Evolutionary conservation across 768 basidiomycete species (phyloP), one percentile per base, ranked within the genome.

Genomic region (Phylloporus sp.): DNA sequence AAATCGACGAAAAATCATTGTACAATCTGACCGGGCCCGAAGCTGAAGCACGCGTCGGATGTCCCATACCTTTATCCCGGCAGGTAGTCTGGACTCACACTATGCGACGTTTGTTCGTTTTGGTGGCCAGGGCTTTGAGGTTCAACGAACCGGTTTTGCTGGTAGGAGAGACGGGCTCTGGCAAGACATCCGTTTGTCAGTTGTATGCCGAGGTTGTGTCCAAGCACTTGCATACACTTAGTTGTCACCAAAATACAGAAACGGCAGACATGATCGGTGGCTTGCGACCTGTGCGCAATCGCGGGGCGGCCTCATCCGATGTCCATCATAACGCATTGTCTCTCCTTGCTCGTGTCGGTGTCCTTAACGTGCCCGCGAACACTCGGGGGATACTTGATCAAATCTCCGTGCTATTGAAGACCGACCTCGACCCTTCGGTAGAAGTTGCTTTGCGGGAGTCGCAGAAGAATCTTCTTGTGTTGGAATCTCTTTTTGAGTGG

Each of bases 211-310:
- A 85, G 39, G 82, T 82, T 1, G 70, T 80, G 22, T 69, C 70
- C 23, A 82, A 82, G 61, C 72, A 67, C 31, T 74, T 99, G 24
- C 73, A 86, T 58, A 76, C 83, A 5, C 80, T 99, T 56, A 98
- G 91, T 59, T 98, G 97, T 62, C 97, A 99, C 66, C 94, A 97
- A 69, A 97, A 97, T 64, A 98, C 95, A 24, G 97, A 99, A 72
- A 97, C 95, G 0, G 91, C 95, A 11, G 97, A 99, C 66, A 75
- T 99, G 22, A 91, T 98, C 45, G 97, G 97, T 18, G 91, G 93
- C 32, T 80, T 97, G 58, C 81, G 95, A 29, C 95, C 95, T 6
- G 73, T 91, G 11, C 84, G 95, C 27, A 91, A 91, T 69, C 82
- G 89, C 20, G 72, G 74, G 18, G 69, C 80, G 5, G 52, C 76